Conservation (phyloP, 1,284 basidiomycete genomes). For the Cutaneotrichosporon sp. region DNA sequence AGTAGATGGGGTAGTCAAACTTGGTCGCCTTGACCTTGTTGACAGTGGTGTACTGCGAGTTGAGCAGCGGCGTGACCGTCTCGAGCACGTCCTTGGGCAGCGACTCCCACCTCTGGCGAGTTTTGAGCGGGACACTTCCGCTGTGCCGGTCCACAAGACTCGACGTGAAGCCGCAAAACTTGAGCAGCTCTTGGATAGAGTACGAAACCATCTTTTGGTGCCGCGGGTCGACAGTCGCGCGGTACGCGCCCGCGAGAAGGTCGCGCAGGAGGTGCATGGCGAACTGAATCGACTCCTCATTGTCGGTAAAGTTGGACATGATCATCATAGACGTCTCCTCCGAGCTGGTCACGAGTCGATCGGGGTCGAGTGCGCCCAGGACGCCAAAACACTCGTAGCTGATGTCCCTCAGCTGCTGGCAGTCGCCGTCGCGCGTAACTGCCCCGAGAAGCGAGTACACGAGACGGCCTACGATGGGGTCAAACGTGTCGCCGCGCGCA, state of each 20-base stretch:
- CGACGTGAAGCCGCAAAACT: constrained; percentile 79
- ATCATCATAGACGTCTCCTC: constrained; percentile 67
- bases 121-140: constrained; percentile 59
- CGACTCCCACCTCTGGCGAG: constrained; percentile 64
- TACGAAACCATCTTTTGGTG: constrained; percentile 88
- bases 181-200: constrained; percentile 86
- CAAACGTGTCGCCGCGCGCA: constrained; percentile 79
- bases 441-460: constrained; percentile 66
- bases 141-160: constrained; percentile 35
- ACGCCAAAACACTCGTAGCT: constrained; percentile 88
- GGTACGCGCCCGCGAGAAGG: constrained; percentile 84
- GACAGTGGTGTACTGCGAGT: constrained; percentile 58
- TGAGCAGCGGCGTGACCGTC: constrained; percentile 80
- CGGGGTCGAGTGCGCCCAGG: constrained; percentile 93
- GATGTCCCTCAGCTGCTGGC: constrained; percentile 60
- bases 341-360: constrained; percentile 57
- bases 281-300: constrained; percentile 72
- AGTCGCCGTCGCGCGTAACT: constrained; percentile 66
- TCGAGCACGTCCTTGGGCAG: constrained; percentile 81
- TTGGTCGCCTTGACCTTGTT: constrained; percentile 46
- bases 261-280: constrained; percentile 80
- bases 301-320: constrained; percentile 74
- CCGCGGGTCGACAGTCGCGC: constrained; percentile 86
- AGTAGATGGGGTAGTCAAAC: constrained; percentile 64
- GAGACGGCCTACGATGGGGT: constrained; percentile 66